Percentiles rank a stretch among this genome's conserved stretches.
These are phyloP conservation scores for Moesziomyces globuligerus DNA, from an alignment of 1,284 basidiomycete species.

Conservation along the genomic window DNA sequence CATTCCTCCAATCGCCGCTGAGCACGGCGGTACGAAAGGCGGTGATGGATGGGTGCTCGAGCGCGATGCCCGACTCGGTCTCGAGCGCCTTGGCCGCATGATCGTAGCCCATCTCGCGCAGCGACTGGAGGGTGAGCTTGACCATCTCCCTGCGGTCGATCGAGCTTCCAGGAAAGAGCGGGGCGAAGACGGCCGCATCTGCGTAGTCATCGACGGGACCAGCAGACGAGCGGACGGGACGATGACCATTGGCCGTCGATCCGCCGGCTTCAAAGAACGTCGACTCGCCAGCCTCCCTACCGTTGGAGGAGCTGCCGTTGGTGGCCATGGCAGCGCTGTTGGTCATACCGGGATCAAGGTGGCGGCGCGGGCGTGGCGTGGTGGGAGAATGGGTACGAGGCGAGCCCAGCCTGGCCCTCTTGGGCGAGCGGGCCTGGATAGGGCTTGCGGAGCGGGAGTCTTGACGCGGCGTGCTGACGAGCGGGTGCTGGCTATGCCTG, in stretches of 20 bases:
- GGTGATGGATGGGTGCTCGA: conserved; percentile 82
- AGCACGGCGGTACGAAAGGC: conserved; percentile 85
- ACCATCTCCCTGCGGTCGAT: conserved; percentile 86
- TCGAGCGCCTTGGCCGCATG: conserved; percentile 89
- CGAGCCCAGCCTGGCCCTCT: conserved; percentile 30
- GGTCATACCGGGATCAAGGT: conserved; percentile 13
- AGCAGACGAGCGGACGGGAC: conserved; percentile 10
- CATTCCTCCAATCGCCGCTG: conserved; percentile 83
- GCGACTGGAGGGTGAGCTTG: conserved; percentile 85
- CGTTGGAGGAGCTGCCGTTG: conserved; percentile 29
- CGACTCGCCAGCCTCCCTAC: conserved; percentile 8
- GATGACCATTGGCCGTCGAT: conserved; percentile 27
- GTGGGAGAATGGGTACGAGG: conserved; percentile 11
- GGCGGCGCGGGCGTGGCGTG: no score
- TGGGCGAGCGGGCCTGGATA: conserved; percentile 30
- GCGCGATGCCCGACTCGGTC: conserved; percentile 87
- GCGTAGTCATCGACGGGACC: conserved; percentile 20
- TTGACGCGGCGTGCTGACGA: conserved; percentile 38
- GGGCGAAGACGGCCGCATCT: conserved; percentile 17
- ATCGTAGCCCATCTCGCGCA: conserved; percentile 92
- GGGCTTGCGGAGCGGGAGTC: conserved; percentile 15
- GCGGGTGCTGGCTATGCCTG: conserved; percentile 24
- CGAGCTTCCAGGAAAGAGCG: conserved; percentile 39
- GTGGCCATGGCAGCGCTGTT: conserved; percentile 11
- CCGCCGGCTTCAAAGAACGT: conserved; percentile 17